Percentiles rank a stretch among this genome's conserved stretches.
Conservation (phyloP, 345 rosid genomes). For the Theobroma cacao region DNA sequence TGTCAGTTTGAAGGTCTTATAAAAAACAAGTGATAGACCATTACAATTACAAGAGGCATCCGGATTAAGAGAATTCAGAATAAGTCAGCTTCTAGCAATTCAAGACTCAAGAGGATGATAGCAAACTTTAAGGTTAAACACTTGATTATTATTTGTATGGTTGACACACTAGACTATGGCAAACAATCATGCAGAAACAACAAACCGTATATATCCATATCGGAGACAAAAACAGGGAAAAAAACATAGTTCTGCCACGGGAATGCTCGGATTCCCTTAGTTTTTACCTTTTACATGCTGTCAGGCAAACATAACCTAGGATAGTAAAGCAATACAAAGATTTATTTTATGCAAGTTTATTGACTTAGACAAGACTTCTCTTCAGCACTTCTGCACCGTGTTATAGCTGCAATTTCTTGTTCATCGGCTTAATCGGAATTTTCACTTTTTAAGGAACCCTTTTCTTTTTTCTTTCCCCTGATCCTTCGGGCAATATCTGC, state of each 20-base stretch:
- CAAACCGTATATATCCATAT: not conserved
- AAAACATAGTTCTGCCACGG: not conserved
- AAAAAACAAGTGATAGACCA: not conserved
- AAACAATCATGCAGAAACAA: not conserved
- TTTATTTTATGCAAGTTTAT: not conserved
- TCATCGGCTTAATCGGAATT: conserved; percentile 9
- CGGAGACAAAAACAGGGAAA: not conserved
- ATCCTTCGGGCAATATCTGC: conserved; percentile 14
- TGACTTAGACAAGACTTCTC: not conserved
- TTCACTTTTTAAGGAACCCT: conserved; percentile 20
- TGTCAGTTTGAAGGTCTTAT: not conserved
- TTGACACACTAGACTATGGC: not conserved
- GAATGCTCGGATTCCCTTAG: not conserved
- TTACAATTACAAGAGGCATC: not conserved
- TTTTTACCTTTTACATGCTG: not conserved
- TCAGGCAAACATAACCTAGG: conserved; percentile 5
- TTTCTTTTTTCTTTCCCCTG: conserved; percentile 27
- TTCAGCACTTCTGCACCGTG: not conserved
- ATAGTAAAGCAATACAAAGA: not conserved
- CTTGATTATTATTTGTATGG: not conserved
- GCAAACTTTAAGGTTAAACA: not conserved
- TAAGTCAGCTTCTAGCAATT: not conserved
- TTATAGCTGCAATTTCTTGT: not conserved
- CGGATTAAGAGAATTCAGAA: not conserved
- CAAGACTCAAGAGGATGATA: not conserved